phyloP scores from a whole-genome alignment of 2,329 filamentous ascomycete species.

The Verticillium klebahnii region DNA sequence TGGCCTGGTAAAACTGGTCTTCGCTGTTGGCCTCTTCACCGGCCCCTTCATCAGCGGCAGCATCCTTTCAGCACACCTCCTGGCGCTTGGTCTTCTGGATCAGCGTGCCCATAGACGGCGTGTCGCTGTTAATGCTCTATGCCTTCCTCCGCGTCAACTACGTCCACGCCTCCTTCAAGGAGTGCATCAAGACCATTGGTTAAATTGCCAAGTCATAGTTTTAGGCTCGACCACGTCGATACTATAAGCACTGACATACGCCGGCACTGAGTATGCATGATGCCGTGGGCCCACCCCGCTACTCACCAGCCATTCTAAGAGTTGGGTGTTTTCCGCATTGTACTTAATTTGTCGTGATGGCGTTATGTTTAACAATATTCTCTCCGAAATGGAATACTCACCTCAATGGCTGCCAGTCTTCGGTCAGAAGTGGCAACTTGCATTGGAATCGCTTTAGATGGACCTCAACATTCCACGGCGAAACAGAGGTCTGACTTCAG shows the following conservation, averaged over 20 bases:
- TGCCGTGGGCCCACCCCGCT: conserved; percentile 4
- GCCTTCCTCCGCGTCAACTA: conserved; percentile 19
- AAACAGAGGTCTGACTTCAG: too few relatives aligned
- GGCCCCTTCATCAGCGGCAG: conserved; percentile 7
- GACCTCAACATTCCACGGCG: too few relatives aligned
- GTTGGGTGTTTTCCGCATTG: too few relatives aligned
- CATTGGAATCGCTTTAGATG: too few relatives aligned
- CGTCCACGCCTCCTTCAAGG: not conserved
- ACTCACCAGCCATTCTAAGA: not conserved
- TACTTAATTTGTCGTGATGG: too few relatives aligned
- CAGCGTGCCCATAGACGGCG: conserved; percentile 10
- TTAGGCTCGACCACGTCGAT: conserved; percentile 27
- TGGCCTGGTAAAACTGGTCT: conserved; percentile 22
- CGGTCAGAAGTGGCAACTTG: too few relatives aligned
- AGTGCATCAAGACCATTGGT: conserved; percentile 25
- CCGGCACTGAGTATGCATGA: conserved; percentile 70
- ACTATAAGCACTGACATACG: conserved; percentile 23
- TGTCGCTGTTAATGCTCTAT: conserved; percentile 14
- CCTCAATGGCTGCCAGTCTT: too few relatives aligned
- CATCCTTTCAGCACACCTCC: conserved; percentile 3
- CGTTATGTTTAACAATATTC: too few relatives aligned
- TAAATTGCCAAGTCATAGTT: conserved; percentile 34
- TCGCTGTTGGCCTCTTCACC: conserved; percentile 24
- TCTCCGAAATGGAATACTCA: too few relatives aligned
- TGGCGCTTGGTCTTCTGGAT: conserved; percentile 14